Base-by-base conservation (phyloP, 805 yeast genomes). In the Candida awuae region DNA sequence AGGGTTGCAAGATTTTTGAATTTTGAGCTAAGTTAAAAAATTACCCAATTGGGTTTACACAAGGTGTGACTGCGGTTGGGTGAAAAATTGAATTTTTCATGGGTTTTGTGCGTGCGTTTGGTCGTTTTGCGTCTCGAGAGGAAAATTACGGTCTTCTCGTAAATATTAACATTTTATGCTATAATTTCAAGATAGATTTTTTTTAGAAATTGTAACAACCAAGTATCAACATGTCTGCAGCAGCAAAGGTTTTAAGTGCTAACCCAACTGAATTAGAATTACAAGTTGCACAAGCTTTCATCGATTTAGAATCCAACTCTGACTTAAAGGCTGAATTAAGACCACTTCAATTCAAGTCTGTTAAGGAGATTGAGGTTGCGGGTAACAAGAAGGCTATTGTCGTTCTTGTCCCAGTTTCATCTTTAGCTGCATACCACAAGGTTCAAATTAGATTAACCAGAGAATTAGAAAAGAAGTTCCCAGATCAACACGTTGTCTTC, bases 391-490 rank as follows among this genome's bases (percentile, higher is more conserved):
- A 86, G 77, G 97, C 97, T 61, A 80, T 92, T 68, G 95, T 88
- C 69, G 74, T 92, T 74, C 90, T 92, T 66, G 97, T 90, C 61
- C 98, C 98, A 70, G 94, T 84, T 59, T 97, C 97, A 72, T 76
- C 85, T 62, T 79, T 87, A 67, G 62, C 77, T 56, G 80, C 82
- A 57, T 86, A 86, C 90, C 96, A 88, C 85, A 86, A 82, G 76
- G 94, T 90, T 64, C 98, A 90, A 80, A 77, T 77, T 62, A 84
- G 88, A 75, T 82, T 90, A 69, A 86, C 96, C 76, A 90, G 97
- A 76, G 98, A 90, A 79, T 84, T 90, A 70, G 98, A 90, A 78
- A 90, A 90, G 94, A 90, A 92, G 78, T 92, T 90, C 88, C 94
- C 97, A 68, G 98, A 90, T 80, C 85, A 95, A 71, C 97, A 92